Percentiles rank a stretch among this genome's conserved stretches.
Conservation (phyloP, 495 filamentous ascomycete species). For the Oidiodendron maius region DNA sequence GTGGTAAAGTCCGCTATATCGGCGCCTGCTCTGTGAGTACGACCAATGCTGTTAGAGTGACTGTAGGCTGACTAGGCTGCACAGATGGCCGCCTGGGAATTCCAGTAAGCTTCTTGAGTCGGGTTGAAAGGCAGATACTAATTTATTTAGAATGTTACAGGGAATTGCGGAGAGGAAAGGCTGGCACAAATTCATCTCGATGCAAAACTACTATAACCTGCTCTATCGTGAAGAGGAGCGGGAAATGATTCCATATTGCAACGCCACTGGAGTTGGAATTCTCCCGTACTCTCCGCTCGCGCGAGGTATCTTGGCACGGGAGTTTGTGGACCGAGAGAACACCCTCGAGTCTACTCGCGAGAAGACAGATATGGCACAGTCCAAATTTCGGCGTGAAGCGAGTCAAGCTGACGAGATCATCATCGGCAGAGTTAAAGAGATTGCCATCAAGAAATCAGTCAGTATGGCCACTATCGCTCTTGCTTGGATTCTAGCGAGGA, state of each 20-base stretch:
- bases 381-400: conserved; percentile 24
- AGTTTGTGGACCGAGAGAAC: conserved; percentile 26
- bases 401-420: conserved; percentile 35
- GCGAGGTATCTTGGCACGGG: conserved; percentile 29
- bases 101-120: too few species aligned
- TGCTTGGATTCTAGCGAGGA: conserved; percentile 52
- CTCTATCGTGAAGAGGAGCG: conserved; percentile 71
- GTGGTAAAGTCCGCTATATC: conserved; percentile 63
- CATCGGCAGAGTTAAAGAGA: conserved; percentile 50
- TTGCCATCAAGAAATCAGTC: conserved; percentile 49
- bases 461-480: conserved; percentile 53
- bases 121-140: too few species aligned
- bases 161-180: too few species aligned
- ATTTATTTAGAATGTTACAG: too few species aligned
- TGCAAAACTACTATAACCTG: too few species aligned
- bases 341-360: conserved; percentile 38
- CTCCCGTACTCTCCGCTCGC: conserved; percentile 61
- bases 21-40: conserved; percentile 64
- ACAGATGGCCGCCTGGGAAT: too few species aligned
- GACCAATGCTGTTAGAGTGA: too few species aligned
- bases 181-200: too few species aligned
- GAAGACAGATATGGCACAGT: conserved; percentile 14
- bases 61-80: too few species aligned
- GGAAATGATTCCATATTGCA: conserved; percentile 70
- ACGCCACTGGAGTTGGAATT: conserved; percentile 61